A percentile compares a stretch with the other conserved stretches of the same genome.
Conservation (phyloP, 2,329 filamentous ascomycete genomes). For the Cyanodermella asteris region DNA sequence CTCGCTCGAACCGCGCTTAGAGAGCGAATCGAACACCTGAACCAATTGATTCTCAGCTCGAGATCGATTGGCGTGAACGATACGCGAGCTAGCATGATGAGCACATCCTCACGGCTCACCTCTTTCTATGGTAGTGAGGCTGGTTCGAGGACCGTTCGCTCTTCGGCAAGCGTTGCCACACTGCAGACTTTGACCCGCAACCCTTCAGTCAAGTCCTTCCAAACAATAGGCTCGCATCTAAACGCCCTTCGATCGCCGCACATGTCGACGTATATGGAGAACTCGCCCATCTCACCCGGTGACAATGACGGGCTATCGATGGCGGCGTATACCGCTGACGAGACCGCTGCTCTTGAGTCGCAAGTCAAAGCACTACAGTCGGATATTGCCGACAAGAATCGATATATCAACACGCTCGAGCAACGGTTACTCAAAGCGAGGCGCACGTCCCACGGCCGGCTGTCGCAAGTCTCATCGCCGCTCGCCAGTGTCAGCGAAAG, state of each 20-base stretch:
- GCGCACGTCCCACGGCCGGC: constrained; percentile 68
- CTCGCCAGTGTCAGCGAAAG: constrained; percentile 48
- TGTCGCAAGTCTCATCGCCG: constrained; percentile 48
- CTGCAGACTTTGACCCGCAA: constrained; percentile 19
- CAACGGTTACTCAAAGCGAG: constrained; percentile 79
- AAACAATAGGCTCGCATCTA: constrained; percentile 43
- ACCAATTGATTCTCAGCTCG: constrained; percentile 81
- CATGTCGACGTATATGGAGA: constrained; percentile 15
- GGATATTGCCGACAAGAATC: constrained; percentile 91
- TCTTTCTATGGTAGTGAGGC: constrained; percentile 13
- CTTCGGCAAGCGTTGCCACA: constrained; percentile 46
- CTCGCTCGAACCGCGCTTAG: constrained; percentile 86
- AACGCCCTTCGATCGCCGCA: constrained; percentile 33
- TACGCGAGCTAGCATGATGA: constrained; percentile 46
- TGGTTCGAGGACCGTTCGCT: constrained; percentile 23
- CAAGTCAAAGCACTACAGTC: constrained; percentile 82
- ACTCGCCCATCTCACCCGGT: constrained; percentile 14
- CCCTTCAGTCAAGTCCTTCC: no score
- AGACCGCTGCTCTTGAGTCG: constrained; percentile 56
- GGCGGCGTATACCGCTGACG: constrained; percentile 69
- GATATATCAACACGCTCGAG: constrained; percentile 86
- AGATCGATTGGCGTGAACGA: constrained; percentile 89
- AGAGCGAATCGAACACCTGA: constrained; percentile 91
- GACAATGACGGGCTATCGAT: constrained; percentile 38
- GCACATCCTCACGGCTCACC: constrained; percentile 41